Evolutionary conservation across 148 eudicot genomes (phyloP), one percentile per base, ranked within the genome.

Genomic region (Rhododendron vialii): DNA sequence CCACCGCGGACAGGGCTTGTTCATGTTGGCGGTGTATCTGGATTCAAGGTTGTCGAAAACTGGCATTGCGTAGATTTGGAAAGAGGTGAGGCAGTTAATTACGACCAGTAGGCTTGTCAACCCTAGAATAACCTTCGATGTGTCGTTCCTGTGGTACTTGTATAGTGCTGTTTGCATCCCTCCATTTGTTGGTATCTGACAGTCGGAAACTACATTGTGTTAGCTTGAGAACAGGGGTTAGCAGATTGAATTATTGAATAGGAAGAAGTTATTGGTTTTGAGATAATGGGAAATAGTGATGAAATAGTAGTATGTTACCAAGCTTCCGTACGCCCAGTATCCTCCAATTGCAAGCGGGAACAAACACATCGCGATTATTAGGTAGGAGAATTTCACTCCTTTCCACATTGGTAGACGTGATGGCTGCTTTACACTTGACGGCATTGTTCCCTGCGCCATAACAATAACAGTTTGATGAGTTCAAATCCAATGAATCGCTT

Each of bases 21-120:
- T 90, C 89, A 22, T 90, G 26, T 80, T 93, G 91, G 93, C 90
- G 1, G 93, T 93, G 89, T 90, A 93, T 33, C 90, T 88, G 24
- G 87, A 88, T 88, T 96, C 99, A 0, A 95, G 74, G 90, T 95
- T 96, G 89, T 96, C 99, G 33, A 95, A 96, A 13, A 92, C 94
- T 0, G 97, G 98, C 98, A 96, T 96, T n/a, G 97, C 96, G n/a
- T 94, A 96, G 53, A 96, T 88, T 69, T 94, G 98, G 92, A 92
- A 96, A 2, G 96, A 94, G 82, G 92, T 91, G 26, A 95, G 90
- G 89, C 96, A 59, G 88, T 94, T 92, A 81, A 95, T 86, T 20
- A 93, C 90, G 0, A 93, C 90, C 0, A 96, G 88, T 11, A 96
- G 85, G 90, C 91, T 90, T 75, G 92, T 86, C 12, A 89, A 69